Percentiles rank a stretch among this genome's conserved stretches.
phyloP scores from a whole-genome alignment of 1,284 basidiomycete genomes.

The Rhodotorula sp. region DNA sequence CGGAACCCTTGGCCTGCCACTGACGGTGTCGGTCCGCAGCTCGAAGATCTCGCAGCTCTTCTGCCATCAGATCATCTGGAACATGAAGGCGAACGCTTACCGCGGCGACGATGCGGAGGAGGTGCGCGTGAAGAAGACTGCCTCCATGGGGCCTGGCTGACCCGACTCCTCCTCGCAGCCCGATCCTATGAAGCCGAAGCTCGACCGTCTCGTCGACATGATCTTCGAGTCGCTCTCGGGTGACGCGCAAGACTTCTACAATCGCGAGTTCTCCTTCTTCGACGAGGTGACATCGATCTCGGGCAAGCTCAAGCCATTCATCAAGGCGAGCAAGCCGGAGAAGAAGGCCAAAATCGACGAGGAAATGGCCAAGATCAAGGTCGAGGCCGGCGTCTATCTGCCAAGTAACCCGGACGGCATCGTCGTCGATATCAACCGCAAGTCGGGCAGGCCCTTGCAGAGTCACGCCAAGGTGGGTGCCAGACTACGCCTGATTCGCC shows the following conservation, averaged over 20 bases:
- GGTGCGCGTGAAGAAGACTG: slow-evolving; percentile 55
- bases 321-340: slow-evolving; percentile 93
- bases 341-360: slow-evolving; percentile 99
- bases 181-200: slow-evolving; percentile 89
- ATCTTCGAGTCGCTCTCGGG: slow-evolving; percentile 86
- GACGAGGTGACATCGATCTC: slow-evolving; percentile 96
- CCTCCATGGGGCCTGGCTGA: background rate
- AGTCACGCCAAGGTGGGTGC: slow-evolving; percentile 85
- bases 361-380: slow-evolving; percentile 94
- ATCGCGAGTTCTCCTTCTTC: slow-evolving; percentile 95
- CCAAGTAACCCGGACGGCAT: slow-evolving; percentile 97
- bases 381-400: slow-evolving; percentile 92
- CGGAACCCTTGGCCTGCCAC: no score
- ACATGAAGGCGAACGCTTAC: slow-evolving; percentile 98
- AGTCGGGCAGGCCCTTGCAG: slow-evolving; percentile 92
- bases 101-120: slow-evolving; percentile 84
- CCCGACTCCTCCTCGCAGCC: slow-evolving; percentile 58
- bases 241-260: slow-evolving; percentile 87
- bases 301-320: slow-evolving; percentile 93
- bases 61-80: slow-evolving; percentile 99
- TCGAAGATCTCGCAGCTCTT: slow-evolving; percentile 96
- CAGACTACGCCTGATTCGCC: background rate
- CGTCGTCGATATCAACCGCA: slow-evolving; percentile 94
- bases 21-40: background rate
- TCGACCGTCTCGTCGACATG: slow-evolving; percentile 82